Base-by-base conservation (phyloP, 768 basidiomycete species). In the Tephrocybe sp. region DNA sequence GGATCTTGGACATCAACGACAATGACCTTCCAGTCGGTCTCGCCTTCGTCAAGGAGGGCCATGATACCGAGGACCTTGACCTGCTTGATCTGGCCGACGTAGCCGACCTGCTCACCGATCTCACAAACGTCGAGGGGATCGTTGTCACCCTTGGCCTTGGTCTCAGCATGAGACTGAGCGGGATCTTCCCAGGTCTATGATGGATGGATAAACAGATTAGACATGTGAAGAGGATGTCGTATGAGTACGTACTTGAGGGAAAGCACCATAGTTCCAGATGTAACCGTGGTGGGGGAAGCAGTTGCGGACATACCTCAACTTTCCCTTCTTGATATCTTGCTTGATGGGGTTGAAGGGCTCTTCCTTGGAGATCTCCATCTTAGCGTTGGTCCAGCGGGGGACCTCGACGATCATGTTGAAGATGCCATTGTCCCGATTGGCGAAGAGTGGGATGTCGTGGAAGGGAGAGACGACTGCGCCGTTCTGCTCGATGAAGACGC, bases 211-310 rank as follows among this genome's bases (percentile, higher is more conserved):
- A 40, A 54, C 45, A 45, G 31, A 41, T 36, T 33, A 45, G 31
- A 34, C 36, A 52, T 49, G 16, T 16, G 23, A 47, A 22, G n/a
- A 30, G 45, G 27, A 6, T 34, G 21, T 13, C 9, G 6, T 4
- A 43, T 15, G 22, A 43, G 7, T 16, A 34, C 82, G 41, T 48
- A 87, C 93, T 83, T 95, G 93, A 54, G 95, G 95, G 84, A 99
- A 97, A 52, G 94, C 94, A 62, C 95, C 95, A 65, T 99, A 99
- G 80, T 99, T 99, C 97, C 97, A 99, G 78, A 99, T 94, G 79
- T 97, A 94, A 30, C 97, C 95, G 67, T 98, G 94, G 78, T 99
- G 97, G 60, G 97, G 97, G 89, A 99, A 99, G 73, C 97, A 98
- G 81, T 98, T 98, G 74, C 97, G 88, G 59, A 99, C 97, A 71